A percentile compares a stretch with the other conserved stretches of the same genome.
Evolutionary conservation across 2,329 filamentous ascomycete genomes (phyloP).

Genomic region (Diplodia seriata): DNA sequence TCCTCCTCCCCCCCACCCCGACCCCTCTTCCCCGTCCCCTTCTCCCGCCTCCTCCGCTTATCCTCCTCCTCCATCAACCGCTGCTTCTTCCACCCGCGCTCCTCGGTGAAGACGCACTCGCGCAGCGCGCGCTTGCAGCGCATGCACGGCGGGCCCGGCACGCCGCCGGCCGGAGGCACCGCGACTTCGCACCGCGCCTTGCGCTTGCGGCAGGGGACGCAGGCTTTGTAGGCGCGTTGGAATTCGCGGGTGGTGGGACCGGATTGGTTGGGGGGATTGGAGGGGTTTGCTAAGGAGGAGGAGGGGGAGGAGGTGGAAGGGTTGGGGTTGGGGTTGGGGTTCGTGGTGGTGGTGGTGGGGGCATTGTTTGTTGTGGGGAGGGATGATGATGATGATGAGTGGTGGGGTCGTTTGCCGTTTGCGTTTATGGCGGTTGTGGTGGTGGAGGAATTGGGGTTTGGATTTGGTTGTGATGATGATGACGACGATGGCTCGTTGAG

Average conservation of each 20-base stretch:
- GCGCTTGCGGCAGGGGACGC: conserved; percentile 59
- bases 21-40: not conserved
- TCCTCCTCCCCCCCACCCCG: too few species aligned
- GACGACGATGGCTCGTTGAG: not conserved
- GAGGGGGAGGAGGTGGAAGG: too few species aligned
- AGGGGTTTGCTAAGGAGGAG: not conserved
- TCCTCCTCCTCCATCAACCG: conserved; percentile 42
- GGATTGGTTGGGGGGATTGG: too few species aligned
- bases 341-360: not conserved
- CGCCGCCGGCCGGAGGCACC: conserved; percentile 46
- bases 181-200: conserved; percentile 61
- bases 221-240: conserved; percentile 63
- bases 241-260: conserved; percentile 39
- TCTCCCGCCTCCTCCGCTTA: conserved; percentile 35
- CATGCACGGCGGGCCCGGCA: conserved; percentile 53
- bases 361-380: not conserved
- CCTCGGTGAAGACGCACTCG: conserved; percentile 55
- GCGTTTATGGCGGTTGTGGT: not conserved
- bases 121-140: conserved; percentile 59
- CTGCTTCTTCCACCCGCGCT: conserved; percentile 44
- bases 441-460: not conserved
- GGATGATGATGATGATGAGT: not conserved
- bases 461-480: not conserved
- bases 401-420: conserved; percentile 1
- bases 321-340: not conserved